Conservation (phyloP, 331 rosid genomes). For the Malus hybrid region DNA sequence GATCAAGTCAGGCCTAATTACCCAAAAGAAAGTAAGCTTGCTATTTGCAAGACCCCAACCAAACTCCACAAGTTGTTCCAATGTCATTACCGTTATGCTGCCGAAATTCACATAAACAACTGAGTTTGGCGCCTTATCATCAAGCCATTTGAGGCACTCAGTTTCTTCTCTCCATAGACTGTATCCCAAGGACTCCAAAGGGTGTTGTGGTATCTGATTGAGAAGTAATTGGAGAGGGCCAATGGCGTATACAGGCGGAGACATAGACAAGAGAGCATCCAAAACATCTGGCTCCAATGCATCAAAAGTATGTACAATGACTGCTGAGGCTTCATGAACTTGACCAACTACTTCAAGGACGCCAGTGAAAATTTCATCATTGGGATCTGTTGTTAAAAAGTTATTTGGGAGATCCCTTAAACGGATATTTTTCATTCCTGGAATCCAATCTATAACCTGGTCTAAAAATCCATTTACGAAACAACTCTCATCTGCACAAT, state of each 20-base stretch:
- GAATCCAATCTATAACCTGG: conserved; percentile 8
- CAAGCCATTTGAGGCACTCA: not conserved
- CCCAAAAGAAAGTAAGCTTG: not conserved
- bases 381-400: not conserved
- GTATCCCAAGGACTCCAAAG: not conserved
- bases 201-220: not conserved
- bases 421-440: conserved; percentile 5
- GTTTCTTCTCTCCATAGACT: conserved; percentile 3
- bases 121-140: not conserved
- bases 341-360: not conserved
- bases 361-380: not conserved
- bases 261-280: not conserved
- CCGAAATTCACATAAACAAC: conserved; percentile 2
- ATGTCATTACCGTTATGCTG: not conserved
- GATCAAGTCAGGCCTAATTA: not conserved
- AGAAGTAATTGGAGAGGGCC: not conserved
- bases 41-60: not conserved
- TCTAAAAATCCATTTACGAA: conserved; percentile 2
- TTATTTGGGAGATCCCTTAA: not conserved
- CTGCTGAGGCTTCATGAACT: not conserved
- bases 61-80: not conserved
- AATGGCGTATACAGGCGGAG: not conserved
- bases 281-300: not conserved
- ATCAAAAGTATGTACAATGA: not conserved
- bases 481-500: conserved; percentile 8